Conservation (phyloP, 139 green algal genomes). For the Zygnema cylindricum region DNA sequence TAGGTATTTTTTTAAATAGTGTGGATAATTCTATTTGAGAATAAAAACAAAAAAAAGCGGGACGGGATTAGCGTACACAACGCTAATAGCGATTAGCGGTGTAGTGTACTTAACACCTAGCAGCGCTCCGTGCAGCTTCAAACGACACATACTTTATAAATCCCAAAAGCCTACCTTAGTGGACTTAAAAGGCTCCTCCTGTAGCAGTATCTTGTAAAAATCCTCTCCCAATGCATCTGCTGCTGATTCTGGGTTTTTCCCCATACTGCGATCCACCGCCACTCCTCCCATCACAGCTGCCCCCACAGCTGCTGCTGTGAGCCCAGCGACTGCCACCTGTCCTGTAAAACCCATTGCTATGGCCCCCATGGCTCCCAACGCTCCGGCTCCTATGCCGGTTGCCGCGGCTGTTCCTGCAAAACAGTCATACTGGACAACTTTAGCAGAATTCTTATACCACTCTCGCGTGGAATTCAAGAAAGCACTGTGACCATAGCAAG, state of each 20-base stretch:
- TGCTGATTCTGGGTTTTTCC: background rate
- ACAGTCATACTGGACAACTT: too few relatives aligned
- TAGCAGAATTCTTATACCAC: too few relatives aligned
- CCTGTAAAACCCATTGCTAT: slow-evolving; percentile 36
- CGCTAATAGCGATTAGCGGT: too few relatives aligned
- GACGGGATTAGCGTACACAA: too few relatives aligned
- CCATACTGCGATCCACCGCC: background rate
- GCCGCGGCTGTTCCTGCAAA: slow-evolving; percentile 30
- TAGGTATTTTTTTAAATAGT: too few relatives aligned
- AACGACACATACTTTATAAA: background rate
- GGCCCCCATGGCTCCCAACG: slow-evolving; percentile 32
- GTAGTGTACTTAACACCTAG: too few relatives aligned
- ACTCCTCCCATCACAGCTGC: slow-evolving; percentile 26
- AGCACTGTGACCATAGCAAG: too few relatives aligned
- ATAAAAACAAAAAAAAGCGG: too few relatives aligned
- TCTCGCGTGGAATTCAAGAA: too few relatives aligned
- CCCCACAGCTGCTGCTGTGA: slow-evolving; percentile 32
- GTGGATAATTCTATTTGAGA: too few relatives aligned
- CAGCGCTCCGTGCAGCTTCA: background rate
- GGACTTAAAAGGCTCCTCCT: slow-evolving; percentile 51
- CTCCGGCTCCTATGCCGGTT: slow-evolving; percentile 34
- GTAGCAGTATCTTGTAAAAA: slow-evolving; percentile 45
- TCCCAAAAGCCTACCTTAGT: slow-evolving; percentile 13
- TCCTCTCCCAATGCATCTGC: slow-evolving; percentile 35
- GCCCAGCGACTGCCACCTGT: slow-evolving; percentile 19